These are phyloP conservation scores for Macaranga tanarius DNA, from an alignment of 441 rosid genomes.

Conservation along the genomic window DNA sequence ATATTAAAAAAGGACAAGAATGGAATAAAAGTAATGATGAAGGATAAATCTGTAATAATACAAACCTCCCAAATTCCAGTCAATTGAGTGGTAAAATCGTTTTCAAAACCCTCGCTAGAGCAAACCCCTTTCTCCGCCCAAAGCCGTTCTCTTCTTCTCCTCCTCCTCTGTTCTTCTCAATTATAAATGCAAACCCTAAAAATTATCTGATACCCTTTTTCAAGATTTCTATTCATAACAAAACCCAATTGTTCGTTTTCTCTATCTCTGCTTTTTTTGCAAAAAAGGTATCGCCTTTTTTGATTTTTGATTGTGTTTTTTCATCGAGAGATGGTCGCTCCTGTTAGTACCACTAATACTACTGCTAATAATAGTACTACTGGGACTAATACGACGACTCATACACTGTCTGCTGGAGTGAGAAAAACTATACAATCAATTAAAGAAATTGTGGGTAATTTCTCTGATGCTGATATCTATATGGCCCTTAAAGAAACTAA, in stretches of 20 bases:
- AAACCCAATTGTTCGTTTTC: background rate
- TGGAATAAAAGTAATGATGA: background rate
- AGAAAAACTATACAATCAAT: constrained; percentile 61
- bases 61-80: background rate
- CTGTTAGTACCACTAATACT: background rate
- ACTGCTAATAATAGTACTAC: background rate
- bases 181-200: constrained; percentile 43
- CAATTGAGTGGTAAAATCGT: constrained; percentile 19
- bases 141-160: constrained; percentile 19
- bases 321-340: constrained; percentile 45
- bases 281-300: background rate
- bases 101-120: constrained; percentile 37
- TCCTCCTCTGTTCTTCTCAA: background rate
- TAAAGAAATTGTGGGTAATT: constrained; percentile 75
- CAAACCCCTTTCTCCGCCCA: constrained; percentile 16
- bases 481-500: constrained; percentile 61
- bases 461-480: constrained; percentile 76
- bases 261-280: background rate
- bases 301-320: background rate
- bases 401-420: constrained; percentile 42
- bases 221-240: background rate
- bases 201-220: background rate
- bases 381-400: constrained; percentile 20
- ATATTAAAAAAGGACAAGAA: background rate
- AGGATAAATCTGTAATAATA: constrained; percentile 23